Base-by-base conservation (phyloP, 345 rosid species). In the Euphorbia pulcherrima region DNA sequence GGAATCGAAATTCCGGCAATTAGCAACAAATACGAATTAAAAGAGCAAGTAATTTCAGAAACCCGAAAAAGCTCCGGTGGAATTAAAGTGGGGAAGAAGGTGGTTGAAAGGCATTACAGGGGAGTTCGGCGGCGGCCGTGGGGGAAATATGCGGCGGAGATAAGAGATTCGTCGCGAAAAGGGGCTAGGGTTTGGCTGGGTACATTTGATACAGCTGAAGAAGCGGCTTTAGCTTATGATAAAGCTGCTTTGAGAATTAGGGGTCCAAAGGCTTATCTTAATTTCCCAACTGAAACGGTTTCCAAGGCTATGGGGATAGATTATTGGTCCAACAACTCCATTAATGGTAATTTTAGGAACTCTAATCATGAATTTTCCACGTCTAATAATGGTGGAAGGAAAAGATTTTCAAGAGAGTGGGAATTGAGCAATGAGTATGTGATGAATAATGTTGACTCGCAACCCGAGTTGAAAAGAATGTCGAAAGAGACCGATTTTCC, bases 61-160 rank as follows among this genome's bases (percentile, higher is more conserved):
- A 69, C 24, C 27, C 12, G 24, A 70, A 48, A 17, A 4, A 55
- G 4, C 40, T 53, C 50, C 4, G 70, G 30, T 0, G 67, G 44
- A 47, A 74, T 63, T 28, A 64, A 2, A 12, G 75, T 35, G 44
- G 69, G 64, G 33, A 74, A 8, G 8, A 70, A 73, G 17, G 75
- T 65, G 69, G 72, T 57, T 65, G 64, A 80, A 39, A 79, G 72
- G 59, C 95, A 87, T 37, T 89, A 83, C 74, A 67, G 97, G 26
- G 98, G 98, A 53, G 98, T 89, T 21, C 66, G 98, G 70, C 74
- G 89, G 65, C 79, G 96, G 72, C 98, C 94, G 0, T 90, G 96
- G 98, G 98, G 97, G 0, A 92, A 88, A 67, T 90, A 80, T 14
- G 97, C 96, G 6, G 97, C 98, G 0, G 96, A 89, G 81, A 92